These are phyloP conservation scores for Ustulina deusta DNA, from an alignment of 2,329 filamentous ascomycete genomes.

Conservation along the genomic window DNA sequence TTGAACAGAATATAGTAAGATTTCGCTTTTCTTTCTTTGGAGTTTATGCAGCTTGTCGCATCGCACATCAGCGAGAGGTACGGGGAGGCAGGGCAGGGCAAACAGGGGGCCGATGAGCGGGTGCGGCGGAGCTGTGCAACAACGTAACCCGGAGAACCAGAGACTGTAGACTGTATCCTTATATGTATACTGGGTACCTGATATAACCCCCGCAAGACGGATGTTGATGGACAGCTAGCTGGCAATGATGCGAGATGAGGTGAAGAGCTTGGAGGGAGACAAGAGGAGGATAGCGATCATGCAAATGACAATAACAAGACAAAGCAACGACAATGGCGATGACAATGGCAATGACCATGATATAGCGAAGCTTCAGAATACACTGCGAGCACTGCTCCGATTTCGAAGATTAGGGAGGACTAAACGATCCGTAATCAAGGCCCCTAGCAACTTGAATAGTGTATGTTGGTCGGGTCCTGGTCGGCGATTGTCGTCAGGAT, in stretches of 20 bases:
- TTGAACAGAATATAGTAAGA: conserved; percentile 41
- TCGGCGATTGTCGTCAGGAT: conserved; percentile 24
- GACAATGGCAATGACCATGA: conserved; percentile 6
- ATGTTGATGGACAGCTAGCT: not conserved
- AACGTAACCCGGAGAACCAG: conserved; percentile 21
- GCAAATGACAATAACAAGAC: not conserved
- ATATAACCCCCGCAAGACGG: not conserved
- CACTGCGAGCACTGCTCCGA: not conserved
- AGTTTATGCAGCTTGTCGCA: conserved; percentile 45
- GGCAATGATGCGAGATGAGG: conserved; percentile 9
- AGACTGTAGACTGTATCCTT: no score
- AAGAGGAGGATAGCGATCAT: conserved; percentile 11
- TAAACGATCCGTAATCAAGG: conserved; percentile 32
- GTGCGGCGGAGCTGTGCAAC: conserved; percentile 34
- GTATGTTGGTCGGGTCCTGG: conserved; percentile 24
- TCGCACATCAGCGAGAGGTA: conserved; percentile 39
- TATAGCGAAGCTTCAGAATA: conserved; percentile 11
- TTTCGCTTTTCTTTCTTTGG: conserved; percentile 42
- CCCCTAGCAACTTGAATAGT: conserved; percentile 16
- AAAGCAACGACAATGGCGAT: not conserved
- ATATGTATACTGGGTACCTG: not conserved
- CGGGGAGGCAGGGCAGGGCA: conserved; percentile 36
- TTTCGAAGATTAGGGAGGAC: conserved; percentile 32
- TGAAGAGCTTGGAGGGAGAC: conserved; percentile 4
- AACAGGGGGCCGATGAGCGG: conserved; percentile 33